phyloP scores from a whole-genome alignment of 2,329 filamentous ascomycete species.

The Paraphaeosphaeria sporulosa region DNA sequence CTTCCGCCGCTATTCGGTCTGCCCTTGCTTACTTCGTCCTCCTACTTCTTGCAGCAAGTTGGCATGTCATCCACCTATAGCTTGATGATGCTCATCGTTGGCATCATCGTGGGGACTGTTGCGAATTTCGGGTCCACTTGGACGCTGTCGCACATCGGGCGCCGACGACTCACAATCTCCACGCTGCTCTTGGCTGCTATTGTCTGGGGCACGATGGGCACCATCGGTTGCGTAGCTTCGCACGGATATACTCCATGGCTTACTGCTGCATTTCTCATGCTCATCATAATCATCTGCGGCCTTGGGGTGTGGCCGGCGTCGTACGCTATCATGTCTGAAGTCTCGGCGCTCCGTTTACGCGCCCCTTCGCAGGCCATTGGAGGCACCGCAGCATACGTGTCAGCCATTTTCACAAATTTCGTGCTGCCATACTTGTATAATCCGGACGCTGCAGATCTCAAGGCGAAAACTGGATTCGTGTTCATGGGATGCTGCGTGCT shows the following conservation, averaged over 20 bases:
- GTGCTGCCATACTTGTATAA: constrained; percentile 49
- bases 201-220: constrained; percentile 20
- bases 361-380: constrained; percentile 50
- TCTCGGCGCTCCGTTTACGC: constrained; percentile 44
- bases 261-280: constrained; percentile 15
- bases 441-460: constrained; percentile 45
- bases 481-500: constrained; percentile 39
- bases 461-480: constrained; percentile 51
- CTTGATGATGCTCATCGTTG: constrained; percentile 20
- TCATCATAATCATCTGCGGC: constrained; percentile 40
- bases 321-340: constrained; percentile 46
- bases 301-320: constrained; percentile 48
- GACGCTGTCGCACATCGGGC: constrained; percentile 17
- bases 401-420: constrained; percentile 21
- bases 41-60: constrained; percentile 42
- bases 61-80: constrained; percentile 18
- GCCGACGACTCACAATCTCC: constrained; percentile 17
- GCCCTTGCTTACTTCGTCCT: constrained; percentile 53
- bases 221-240: constrained; percentile 10
- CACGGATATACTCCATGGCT: constrained; percentile 11
- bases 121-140: constrained; percentile 18
- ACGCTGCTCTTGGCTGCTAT: constrained; percentile 12
- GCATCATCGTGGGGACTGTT: constrained; percentile 17
- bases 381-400: constrained; percentile 24
- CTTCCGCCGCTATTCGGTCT: constrained; percentile 58